A percentile compares a stretch with the other conserved stretches of the same genome.
These are phyloP conservation scores for Isabelozyma rhagii DNA, from an alignment of 805 yeast species.

Conservation along the genomic window DNA sequence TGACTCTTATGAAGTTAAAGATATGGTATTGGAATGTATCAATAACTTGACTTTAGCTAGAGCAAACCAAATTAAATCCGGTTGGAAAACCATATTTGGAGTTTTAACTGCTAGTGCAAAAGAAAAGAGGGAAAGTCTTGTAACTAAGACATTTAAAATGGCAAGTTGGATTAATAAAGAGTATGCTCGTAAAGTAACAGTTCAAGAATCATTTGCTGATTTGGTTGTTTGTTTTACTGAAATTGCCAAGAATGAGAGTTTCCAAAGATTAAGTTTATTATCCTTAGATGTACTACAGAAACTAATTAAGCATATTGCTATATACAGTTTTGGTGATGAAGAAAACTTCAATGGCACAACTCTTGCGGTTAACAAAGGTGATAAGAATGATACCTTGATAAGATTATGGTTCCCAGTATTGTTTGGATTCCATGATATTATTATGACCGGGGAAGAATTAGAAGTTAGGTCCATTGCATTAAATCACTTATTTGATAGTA, in stretches of 20 bases:
- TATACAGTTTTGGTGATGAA: slow-evolving; percentile 27
- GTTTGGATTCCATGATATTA: slow-evolving; percentile 79
- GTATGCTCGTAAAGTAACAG: slow-evolving; percentile 58
- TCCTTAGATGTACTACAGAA: slow-evolving; percentile 71
- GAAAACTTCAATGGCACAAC: slow-evolving; percentile 7
- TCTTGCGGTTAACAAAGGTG: slow-evolving; percentile 9
- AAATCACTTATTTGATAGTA: slow-evolving; percentile 74
- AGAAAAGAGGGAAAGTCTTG: slow-evolving; percentile 55
- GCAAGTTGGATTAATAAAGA: slow-evolving; percentile 60
- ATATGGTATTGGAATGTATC: slow-evolving; percentile 86
- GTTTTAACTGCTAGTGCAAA: slow-evolving; percentile 73
- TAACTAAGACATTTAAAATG: slow-evolving; percentile 60
- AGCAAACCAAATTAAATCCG: slow-evolving; percentile 74
- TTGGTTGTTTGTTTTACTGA: slow-evolving; percentile 74
- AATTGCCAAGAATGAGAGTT: slow-evolving; percentile 78
- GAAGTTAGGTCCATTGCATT: slow-evolving; percentile 92
- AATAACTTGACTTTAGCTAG: slow-evolving; percentile 80
- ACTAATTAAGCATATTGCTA: slow-evolving; percentile 59
- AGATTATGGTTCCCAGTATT: slow-evolving; percentile 86
- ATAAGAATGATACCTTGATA: slow-evolving; percentile 35
- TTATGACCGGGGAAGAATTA: slow-evolving; percentile 89
- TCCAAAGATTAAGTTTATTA: slow-evolving; percentile 76
- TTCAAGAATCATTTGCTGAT: slow-evolving; percentile 66
- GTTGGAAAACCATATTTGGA: slow-evolving; percentile 89
- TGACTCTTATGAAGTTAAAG: slow-evolving; percentile 67